These are phyloP conservation scores for Solanum rostratum DNA, from an alignment of 257 asterid species.

Conservation along the genomic window DNA sequence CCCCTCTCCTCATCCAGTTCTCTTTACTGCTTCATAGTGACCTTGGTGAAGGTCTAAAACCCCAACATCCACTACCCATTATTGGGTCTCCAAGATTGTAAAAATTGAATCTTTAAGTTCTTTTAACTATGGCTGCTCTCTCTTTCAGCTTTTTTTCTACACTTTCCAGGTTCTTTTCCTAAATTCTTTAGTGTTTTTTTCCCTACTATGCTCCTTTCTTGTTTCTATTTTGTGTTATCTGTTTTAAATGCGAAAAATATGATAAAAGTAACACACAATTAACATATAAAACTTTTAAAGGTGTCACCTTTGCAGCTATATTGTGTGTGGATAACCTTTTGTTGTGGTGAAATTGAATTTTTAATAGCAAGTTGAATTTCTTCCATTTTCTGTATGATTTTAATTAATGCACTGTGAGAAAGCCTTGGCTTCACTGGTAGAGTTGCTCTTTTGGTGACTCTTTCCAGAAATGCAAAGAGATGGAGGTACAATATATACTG, in stretches of 20 bases:
- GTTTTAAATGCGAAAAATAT: not conserved
- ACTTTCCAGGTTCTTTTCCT: conserved; percentile 59
- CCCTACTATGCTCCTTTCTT: not conserved
- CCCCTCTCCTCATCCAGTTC: conserved; percentile 8
- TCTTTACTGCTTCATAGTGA: not conserved
- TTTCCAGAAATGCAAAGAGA: not conserved
- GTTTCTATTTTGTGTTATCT: not conserved
- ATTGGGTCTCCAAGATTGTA: not conserved
- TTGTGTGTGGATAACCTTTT: not conserved
- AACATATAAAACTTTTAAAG: not conserved
- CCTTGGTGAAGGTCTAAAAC: not conserved
- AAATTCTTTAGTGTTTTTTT: not conserved
- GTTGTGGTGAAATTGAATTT: not conserved
- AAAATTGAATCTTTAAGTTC: conserved; percentile 26
- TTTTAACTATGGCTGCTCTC: conserved; percentile 46
- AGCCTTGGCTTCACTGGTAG: not conserved
- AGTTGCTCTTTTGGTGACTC: not conserved
- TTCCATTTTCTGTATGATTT: not conserved
- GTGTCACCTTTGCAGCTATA: not conserved
- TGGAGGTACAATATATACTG: too few species aligned
- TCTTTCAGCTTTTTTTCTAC: conserved; percentile 46
- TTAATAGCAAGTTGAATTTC: not conserved
- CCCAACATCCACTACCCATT: not conserved
- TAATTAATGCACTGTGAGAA: not conserved
- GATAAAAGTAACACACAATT: not conserved